phyloP scores from a whole-genome alignment of 768 basidiomycete genomes.

The Pholiota molesta region DNA sequence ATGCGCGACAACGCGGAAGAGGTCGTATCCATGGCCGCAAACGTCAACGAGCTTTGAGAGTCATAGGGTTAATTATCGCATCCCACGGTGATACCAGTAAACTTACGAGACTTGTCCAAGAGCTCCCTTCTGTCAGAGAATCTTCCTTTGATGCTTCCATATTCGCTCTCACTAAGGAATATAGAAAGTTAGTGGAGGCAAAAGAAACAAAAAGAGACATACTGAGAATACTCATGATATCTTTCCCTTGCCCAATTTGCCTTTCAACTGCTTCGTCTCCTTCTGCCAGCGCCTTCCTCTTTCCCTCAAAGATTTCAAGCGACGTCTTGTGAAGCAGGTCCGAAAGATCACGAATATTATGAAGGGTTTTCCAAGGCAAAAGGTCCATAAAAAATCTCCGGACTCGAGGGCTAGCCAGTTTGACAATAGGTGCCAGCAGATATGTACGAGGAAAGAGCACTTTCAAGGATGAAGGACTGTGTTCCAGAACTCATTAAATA shows the following conservation, averaged over 20 bases:
- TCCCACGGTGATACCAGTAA: not conserved
- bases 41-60: slow-evolving; percentile 19
- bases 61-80: not conserved
- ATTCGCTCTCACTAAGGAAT: slow-evolving; percentile 38
- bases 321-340: slow-evolving; percentile 36
- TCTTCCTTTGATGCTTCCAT: slow-evolving; percentile 33
- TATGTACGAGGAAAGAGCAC: not conserved
- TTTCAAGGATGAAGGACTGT: not conserved
- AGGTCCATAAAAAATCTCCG: slow-evolving; percentile 2
- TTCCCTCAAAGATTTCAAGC: slow-evolving; percentile 32
- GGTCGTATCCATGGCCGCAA: slow-evolving; percentile 47
- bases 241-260: slow-evolving; percentile 41
- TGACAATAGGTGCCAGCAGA: slow-evolving; percentile 1
- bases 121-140: slow-evolving; percentile 38
- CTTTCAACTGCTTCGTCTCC: slow-evolving; percentile 34
- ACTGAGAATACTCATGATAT: slow-evolving; percentile 40
- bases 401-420: slow-evolving; percentile 2
- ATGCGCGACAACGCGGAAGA: slow-evolving; percentile 37
- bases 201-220: not conserved
- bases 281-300: slow-evolving; percentile 32
- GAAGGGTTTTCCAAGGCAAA: slow-evolving; percentile 8
- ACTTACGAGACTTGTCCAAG: slow-evolving; percentile 37
- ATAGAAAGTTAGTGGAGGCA: not conserved
- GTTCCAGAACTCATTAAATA: not conserved
- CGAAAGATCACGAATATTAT: slow-evolving; percentile 19